phyloP scores from a whole-genome alignment of 371 early-diverging fungal species.

The Mortierella sp. region DNA sequence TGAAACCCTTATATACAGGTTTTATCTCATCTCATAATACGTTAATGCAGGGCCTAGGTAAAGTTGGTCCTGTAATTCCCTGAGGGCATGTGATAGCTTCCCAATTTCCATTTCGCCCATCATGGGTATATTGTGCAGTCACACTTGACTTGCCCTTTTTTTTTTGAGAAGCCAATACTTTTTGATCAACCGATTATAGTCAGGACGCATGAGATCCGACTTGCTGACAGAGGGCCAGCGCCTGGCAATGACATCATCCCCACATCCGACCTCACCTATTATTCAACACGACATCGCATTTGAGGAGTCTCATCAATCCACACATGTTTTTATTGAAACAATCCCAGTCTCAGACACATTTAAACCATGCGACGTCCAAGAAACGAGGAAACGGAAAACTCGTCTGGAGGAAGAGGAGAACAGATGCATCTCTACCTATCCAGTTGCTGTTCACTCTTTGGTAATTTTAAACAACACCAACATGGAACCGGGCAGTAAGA shows the following conservation, averaged over 20 bases:
- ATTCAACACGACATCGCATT: background rate
- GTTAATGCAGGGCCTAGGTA: too few relatives aligned
- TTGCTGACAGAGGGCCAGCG: background rate
- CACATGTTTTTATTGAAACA: background rate
- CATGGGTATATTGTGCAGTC: background rate
- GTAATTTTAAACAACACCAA: background rate
- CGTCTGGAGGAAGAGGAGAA: background rate
- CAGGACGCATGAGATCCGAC: background rate
- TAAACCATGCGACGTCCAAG: background rate
- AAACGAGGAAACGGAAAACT: conserved; percentile 2
- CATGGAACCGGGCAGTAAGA: background rate
- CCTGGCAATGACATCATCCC: background rate
- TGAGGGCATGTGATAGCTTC: too few relatives aligned
- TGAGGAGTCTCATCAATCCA: background rate
- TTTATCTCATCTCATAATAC: too few relatives aligned
- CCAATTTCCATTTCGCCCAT: too few relatives aligned
- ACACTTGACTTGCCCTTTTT: background rate
- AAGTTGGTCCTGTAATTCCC: too few relatives aligned
- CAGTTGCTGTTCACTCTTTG: background rate
- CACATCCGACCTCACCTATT: background rate
- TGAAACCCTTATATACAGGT: too few relatives aligned
- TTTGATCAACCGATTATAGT: background rate
- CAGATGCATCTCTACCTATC: too few relatives aligned
- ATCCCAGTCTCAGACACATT: background rate
- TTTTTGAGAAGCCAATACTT: background rate